Evolutionary conservation across 306 rosid species (phyloP), one percentile per base, ranked within the genome.

Genomic region (Trifolium repens): DNA sequence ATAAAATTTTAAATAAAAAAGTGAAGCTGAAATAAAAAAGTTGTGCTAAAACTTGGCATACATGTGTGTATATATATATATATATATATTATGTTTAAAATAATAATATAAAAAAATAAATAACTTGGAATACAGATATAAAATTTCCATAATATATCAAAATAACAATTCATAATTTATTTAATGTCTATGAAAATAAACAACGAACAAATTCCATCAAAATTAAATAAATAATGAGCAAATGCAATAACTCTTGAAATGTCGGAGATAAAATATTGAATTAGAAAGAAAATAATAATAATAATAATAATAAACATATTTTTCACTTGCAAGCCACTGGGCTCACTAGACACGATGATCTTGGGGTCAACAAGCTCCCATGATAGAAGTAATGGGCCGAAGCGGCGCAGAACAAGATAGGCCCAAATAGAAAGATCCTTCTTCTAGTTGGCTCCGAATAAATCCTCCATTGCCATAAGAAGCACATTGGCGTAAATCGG

Each of bases 381-480:
- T 73, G 9, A 80, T 85, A 30, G 73, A 10, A 55, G 89, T 32
- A 73, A 86, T 53, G 60, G 87, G 83, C 55, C 71, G 74, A 35
- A 81, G 76, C 37, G 83, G 83, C 16, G 84, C 70, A 2, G 89
- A 88, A 72, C 65, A 73, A 2, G 87, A 70, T 5, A 50, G 81
- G 30, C 58, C 85, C 72, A 84, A 54, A 57, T 1, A 85, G 2
- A 9, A 26, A 1, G 81, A 67, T 8, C 42, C 42, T 14, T 44
- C 76, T 24, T 44, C 76, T 24, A 79, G 72, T 50, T 55, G 42
- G 1, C 8, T 61, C 2, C 17, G 30, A 35, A 35, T 32, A 49
- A 77, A 1, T 59, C 61, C 68, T 9, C 47, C 19, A 24, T 35
- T n/a, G 15, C 22, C 50, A 22, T 39, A 70, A 0, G 73, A 24